phyloP scores from a whole-genome alignment of 2,329 filamentous ascomycete species.

The Venturiaceae sp. region DNA sequence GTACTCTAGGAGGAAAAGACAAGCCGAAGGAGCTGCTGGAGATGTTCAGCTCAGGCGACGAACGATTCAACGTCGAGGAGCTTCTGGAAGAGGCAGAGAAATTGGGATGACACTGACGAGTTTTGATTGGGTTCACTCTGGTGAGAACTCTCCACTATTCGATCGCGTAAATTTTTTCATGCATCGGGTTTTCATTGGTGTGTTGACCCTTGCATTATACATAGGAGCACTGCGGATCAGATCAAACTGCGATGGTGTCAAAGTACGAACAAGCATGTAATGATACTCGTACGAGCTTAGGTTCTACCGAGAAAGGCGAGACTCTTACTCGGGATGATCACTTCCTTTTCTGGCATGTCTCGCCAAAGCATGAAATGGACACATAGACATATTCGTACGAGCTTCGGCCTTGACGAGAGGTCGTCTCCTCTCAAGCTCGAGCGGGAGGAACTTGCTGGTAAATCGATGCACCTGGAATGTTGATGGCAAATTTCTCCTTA shows the following conservation, averaged over 20 bases:
- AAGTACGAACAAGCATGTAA: not conserved
- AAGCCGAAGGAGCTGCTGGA: slow-evolving; percentile 64
- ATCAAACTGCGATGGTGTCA: not conserved
- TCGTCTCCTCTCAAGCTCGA: not conserved
- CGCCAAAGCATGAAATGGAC: not conserved
- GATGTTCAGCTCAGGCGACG: slow-evolving; percentile 73
- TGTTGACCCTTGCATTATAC: not conserved
- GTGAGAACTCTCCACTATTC: not conserved
- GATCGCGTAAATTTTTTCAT: not conserved
- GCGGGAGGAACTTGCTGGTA: no score
- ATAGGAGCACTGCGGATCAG: not conserved
- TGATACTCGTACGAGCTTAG: not conserved
- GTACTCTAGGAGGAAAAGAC: slow-evolving; percentile 34
- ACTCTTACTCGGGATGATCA: no score
- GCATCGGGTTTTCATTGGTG: not conserved
- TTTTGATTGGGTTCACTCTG: not conserved
- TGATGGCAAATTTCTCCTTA: no score
- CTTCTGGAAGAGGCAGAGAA: slow-evolving; percentile 85
- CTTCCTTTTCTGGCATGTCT: no score
- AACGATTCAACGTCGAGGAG: slow-evolving; percentile 70
- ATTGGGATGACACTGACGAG: slow-evolving; percentile 28
- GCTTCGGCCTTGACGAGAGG: not conserved
- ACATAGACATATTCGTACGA: not conserved
- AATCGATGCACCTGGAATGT: no score
- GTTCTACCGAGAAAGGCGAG: not conserved